A percentile compares a stretch with the other conserved stretches of the same genome.
phyloP scores from a whole-genome alignment of 2,329 filamentous ascomycete genomes.

The Fusarium tjaetaba region DNA sequence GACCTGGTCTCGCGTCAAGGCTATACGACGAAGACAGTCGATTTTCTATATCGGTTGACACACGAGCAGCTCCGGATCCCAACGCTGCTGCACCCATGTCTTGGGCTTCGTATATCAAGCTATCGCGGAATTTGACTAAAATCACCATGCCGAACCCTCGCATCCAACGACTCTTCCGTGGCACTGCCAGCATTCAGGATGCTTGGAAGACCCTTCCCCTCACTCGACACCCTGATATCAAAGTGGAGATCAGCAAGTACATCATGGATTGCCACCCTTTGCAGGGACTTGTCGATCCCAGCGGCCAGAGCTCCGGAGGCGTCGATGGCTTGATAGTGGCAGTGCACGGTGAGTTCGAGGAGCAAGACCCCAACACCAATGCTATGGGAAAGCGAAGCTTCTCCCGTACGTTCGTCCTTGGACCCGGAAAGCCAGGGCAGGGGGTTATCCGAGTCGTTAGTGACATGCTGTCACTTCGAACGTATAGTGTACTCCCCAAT shows the following conservation, averaged over 20 bases:
- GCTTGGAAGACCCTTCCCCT: slow-evolving; percentile 76
- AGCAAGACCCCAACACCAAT: slow-evolving; percentile 67
- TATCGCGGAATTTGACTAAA: slow-evolving; percentile 80
- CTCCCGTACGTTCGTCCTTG: slow-evolving; percentile 81
- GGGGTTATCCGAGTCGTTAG: slow-evolving; percentile 78
- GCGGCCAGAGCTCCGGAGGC: slow-evolving; percentile 68
- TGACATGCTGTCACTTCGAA: slow-evolving; percentile 79
- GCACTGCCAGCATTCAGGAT: slow-evolving; percentile 71
- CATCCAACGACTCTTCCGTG: slow-evolving; percentile 72
- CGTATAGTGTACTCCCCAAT: slow-evolving; percentile 65
- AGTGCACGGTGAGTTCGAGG: slow-evolving; percentile 87
- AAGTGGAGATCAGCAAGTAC: slow-evolving; percentile 75
- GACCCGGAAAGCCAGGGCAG: slow-evolving; percentile 73
- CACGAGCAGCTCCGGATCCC: slow-evolving; percentile 61
- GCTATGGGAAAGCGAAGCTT: slow-evolving; percentile 78
- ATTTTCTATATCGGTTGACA: slow-evolving; percentile 81
- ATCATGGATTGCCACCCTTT: slow-evolving; percentile 84
- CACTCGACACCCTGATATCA: slow-evolving; percentile 79
- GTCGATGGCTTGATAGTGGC: slow-evolving; percentile 82
- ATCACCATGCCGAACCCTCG: slow-evolving; percentile 69
- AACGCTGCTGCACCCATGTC: slow-evolving; percentile 58
- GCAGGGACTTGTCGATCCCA: slow-evolving; percentile 75
- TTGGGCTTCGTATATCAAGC: slow-evolving; percentile 80
- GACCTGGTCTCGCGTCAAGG: slow-evolving; percentile 67
- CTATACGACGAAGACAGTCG: slow-evolving; percentile 81